phyloP scores from a whole-genome alignment of 345 rosid genomes.

The Camelina hispida region DNA sequence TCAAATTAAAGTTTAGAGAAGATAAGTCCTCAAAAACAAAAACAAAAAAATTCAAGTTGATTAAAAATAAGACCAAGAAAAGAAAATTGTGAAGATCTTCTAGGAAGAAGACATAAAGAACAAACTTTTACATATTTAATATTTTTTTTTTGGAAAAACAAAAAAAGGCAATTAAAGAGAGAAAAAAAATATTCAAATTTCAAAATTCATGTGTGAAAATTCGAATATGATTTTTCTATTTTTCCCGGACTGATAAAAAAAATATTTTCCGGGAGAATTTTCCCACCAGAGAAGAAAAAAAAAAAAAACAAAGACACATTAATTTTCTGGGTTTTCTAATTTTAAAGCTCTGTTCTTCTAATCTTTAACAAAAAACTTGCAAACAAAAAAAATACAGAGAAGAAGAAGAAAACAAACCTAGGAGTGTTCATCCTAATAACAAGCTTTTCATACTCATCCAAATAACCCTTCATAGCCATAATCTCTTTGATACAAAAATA shows the following conservation, averaged over 20 bases:
- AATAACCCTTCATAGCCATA: slow-evolving; percentile 73
- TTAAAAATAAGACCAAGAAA: slow-evolving; percentile 18
- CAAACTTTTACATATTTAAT: slow-evolving; percentile 32
- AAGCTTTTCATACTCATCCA: slow-evolving; percentile 96
- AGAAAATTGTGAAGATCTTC: slow-evolving; percentile 19
- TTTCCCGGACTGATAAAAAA: not conserved
- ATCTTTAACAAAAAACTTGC: slow-evolving; percentile 20
- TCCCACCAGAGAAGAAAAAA: not conserved
- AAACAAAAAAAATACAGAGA: too few relatives aligned
- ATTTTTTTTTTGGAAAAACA: not conserved
- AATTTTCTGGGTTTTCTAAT: slow-evolving; percentile 10
- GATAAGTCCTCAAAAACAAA: slow-evolving; percentile 25
- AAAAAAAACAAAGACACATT: not conserved
- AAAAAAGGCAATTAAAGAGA: not conserved
- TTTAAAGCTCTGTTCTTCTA: not conserved
- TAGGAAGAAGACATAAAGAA: slow-evolving; percentile 35
- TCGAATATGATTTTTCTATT: not conserved
- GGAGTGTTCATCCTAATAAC: slow-evolving; percentile 87
- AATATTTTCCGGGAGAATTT: not conserved
- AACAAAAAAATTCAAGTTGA: slow-evolving; percentile 29
- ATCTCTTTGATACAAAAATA: not conserved
- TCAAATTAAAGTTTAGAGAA: slow-evolving; percentile 29
- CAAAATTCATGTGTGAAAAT: not conserved
- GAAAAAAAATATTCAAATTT: not conserved
- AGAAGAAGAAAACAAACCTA: slow-evolving; percentile 55